These are phyloP conservation scores for Ampelocalamus luodianensis DNA, from an alignment of 176 grass and related monocot species.

Conservation along the genomic window DNA sequence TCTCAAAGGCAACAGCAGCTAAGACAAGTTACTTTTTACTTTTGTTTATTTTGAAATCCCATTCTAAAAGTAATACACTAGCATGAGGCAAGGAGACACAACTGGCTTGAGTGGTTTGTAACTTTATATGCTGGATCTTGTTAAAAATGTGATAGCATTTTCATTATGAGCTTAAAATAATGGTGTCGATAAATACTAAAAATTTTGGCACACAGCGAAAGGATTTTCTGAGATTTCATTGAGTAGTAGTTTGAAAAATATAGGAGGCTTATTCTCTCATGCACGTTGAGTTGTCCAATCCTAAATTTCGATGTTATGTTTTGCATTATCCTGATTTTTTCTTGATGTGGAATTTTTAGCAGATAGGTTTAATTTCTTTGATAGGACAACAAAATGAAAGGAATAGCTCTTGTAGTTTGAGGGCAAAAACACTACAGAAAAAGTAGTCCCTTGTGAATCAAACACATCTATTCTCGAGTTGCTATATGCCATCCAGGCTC, in stretches of 20 bases:
- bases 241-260: neutral
- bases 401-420: neutral
- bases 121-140: slow-evolving; percentile 25
- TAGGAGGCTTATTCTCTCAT: neutral
- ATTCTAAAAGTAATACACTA: slow-evolving; percentile 25
- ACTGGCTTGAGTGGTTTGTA: slow-evolving; percentile 33
- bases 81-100: slow-evolving; percentile 23
- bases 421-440: neutral
- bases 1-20: slow-evolving; percentile 42
- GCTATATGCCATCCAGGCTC: neutral
- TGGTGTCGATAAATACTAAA: neutral
- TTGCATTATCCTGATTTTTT: neutral
- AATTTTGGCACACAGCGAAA: neutral
- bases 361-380: neutral
- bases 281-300: neutral
- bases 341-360: slow-evolving; percentile 2
- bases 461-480: neutral
- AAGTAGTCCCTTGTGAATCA: neutral
- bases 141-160: neutral
- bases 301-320: neutral
- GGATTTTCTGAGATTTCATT: neutral
- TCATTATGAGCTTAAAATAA: neutral
- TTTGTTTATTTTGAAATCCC: slow-evolving; percentile 21
- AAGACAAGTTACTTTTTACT: slow-evolving; percentile 46
- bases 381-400: neutral